Conservation (phyloP, 148 eudicot species). For the Rhododendron kiyosumense region DNA sequence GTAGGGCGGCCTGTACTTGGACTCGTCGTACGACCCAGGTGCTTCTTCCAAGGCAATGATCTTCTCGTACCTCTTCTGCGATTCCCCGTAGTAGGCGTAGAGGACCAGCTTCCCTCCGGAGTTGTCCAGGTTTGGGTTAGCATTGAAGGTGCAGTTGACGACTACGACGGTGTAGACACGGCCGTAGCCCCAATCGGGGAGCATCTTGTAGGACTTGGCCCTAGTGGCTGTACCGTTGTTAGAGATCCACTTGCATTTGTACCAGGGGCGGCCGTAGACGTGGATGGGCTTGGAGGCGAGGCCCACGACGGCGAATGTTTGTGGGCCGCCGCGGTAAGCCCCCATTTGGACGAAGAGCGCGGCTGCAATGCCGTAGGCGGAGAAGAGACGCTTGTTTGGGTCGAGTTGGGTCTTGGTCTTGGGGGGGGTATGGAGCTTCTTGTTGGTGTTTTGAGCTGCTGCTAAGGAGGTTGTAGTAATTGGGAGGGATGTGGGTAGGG, state of each 20-base stretch:
- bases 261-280: conserved; percentile 43
- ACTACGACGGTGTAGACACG: conserved; percentile 55
- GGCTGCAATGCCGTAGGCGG: conserved; percentile 49
- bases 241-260: conserved; percentile 49
- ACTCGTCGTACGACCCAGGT: conserved; percentile 23
- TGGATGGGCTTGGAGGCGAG: conserved; percentile 51
- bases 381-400: conserved; percentile 38
- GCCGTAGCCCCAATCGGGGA: conserved; percentile 74
- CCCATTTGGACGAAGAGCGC: conserved; percentile 59
- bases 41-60: conserved; percentile 44
- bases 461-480: background rate
- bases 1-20: conserved; percentile 16
- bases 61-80: conserved; percentile 28
- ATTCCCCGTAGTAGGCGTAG: conserved; percentile 45
- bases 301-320: conserved; percentile 40
- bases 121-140: conserved; percentile 23
- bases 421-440: background rate
- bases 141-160: conserved; percentile 44
- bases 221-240: conserved; percentile 16
- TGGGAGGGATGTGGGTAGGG: background rate
- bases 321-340: conserved; percentile 49
- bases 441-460: background rate
- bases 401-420: background rate
- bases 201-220: conserved; percentile 43
- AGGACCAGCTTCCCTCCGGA: conserved; percentile 41